Evolutionary conservation across 176 grass and related monocot species (phyloP).

Genomic region (Phragmites australis): DNA sequence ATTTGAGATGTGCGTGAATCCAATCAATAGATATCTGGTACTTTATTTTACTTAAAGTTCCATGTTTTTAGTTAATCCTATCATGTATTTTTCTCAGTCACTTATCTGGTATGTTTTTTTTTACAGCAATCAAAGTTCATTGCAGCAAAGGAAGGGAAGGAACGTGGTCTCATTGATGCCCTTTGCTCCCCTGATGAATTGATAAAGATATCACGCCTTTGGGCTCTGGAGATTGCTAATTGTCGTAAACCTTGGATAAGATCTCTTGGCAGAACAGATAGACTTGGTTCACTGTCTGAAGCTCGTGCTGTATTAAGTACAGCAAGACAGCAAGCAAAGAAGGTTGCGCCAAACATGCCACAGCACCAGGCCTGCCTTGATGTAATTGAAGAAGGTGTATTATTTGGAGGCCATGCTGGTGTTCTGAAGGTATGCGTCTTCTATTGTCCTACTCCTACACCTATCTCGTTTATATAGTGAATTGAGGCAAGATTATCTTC

Average conservation of each 20-base stretch:
- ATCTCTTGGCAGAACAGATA: constrained; percentile 81
- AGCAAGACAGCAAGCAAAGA: constrained; percentile 68
- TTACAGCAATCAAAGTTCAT: constrained; percentile 80
- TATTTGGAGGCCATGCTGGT: constrained; percentile 81
- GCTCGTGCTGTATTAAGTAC: constrained; percentile 66
- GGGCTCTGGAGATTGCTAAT: constrained; percentile 85
- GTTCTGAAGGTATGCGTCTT: constrained; percentile 67
- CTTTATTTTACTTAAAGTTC: background rate
- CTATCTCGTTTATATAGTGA: background rate
- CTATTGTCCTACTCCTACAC: no score
- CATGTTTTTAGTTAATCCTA: constrained; percentile 7
- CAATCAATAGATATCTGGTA: background rate
- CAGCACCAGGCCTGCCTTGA: constrained; percentile 83
- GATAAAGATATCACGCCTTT: constrained; percentile 64
- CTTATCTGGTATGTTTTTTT: constrained; percentile 18
- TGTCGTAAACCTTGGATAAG: constrained; percentile 74
- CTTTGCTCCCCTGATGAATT: constrained; percentile 74
- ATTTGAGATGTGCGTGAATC: background rate
- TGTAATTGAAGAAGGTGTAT: constrained; percentile 75
- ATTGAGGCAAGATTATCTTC: background rate
- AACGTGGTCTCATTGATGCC: constrained; percentile 74
- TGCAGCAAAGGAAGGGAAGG: constrained; percentile 70
- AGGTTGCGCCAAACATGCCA: constrained; percentile 70
- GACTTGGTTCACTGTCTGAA: constrained; percentile 77
- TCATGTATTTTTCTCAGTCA: background rate